Base-by-base conservation (phyloP, 495 filamentous ascomycete genomes). In the Pyrenula aspistea region DNA sequence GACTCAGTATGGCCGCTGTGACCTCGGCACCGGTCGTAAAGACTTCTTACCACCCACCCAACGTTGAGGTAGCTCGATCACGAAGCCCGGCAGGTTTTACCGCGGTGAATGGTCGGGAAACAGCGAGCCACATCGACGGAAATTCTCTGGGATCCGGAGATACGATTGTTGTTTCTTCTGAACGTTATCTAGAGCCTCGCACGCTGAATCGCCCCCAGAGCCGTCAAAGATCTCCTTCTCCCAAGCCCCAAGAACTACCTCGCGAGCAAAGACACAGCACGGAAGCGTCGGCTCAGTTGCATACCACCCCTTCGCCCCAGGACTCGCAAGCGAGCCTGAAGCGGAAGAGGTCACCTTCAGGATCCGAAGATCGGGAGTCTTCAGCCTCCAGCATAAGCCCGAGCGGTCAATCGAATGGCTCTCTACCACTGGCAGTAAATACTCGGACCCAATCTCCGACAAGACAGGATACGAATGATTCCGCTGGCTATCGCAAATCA, bases 61-160 rank as follows among this genome's bases (percentile, higher is more conserved):
- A 42, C 31, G 15, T 42, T 15, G 31, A 42, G 8, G 15, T 15
- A 8, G 31, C 31, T 8, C 31, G 31, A 42, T 15, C 31, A 42
- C 31, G 31, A 8, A 77, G 73, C 51, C 74, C 76, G 24, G 76
- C 75, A 15, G 70, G 72, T 21, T 80, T 80, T 57, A 80, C 77
- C 2, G 76, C 77, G 49, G 76, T 80, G 24, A 80, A 80, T 65
- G 77, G 74, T 52, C 73, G 63, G 57, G 72, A 74, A 2, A 51
- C 65, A 21, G 24, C 55, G n/a, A 49, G 62, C 20, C 64, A 54
- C 19, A 55, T 57, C 22, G 50, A 51, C 12, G 31, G 55, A 10
- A 21, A 58, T 3, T 48, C 36, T 21, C 2, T 57, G 47, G 19
- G 57, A 53, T 22, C 59, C 23, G 53, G 59, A 48, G 23, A 63